These are phyloP conservation scores for Phytophthora quininea DNA, from an alignment of 352 stramenopile species.

Conservation along the genomic window DNA sequence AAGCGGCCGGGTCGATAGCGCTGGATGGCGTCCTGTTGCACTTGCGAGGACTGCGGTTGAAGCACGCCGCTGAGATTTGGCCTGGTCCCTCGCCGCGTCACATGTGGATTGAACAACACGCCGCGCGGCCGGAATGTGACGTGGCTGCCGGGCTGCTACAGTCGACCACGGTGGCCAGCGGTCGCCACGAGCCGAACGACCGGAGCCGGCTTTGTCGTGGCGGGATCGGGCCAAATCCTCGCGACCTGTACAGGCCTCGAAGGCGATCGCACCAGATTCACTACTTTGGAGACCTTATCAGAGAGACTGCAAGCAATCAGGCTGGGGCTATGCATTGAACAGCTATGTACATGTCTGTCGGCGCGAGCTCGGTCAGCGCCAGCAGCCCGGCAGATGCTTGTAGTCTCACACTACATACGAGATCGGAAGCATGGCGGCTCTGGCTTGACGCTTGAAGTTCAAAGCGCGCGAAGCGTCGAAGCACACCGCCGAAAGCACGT, in stretches of 20 bases:
- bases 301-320: too few species aligned
- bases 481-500: background rate
- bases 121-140: constrained; percentile 19
- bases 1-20: too few species aligned
- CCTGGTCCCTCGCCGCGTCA: constrained; percentile 27
- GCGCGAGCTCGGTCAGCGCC: too few species aligned
- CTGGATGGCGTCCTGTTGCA: constrained; percentile 8
- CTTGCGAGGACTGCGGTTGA: constrained; percentile 16
- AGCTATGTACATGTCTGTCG: too few species aligned
- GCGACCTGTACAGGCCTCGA: too few species aligned
- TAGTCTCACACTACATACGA: background rate
- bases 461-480: background rate
- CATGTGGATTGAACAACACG: constrained; percentile 33
- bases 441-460: background rate
- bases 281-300: too few species aligned
- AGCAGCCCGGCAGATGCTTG: background rate
- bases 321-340: too few species aligned
- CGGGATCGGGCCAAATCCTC: too few species aligned
- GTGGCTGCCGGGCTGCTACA: constrained; percentile 9
- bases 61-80: constrained; percentile 36
- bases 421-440: background rate
- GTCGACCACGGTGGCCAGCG: too few species aligned
- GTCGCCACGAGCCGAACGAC: too few species aligned
- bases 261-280: too few species aligned
- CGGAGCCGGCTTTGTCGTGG: too few species aligned